Base-by-base conservation (phyloP, 345 rosid species). In the Streptanthus diversifolius region DNA sequence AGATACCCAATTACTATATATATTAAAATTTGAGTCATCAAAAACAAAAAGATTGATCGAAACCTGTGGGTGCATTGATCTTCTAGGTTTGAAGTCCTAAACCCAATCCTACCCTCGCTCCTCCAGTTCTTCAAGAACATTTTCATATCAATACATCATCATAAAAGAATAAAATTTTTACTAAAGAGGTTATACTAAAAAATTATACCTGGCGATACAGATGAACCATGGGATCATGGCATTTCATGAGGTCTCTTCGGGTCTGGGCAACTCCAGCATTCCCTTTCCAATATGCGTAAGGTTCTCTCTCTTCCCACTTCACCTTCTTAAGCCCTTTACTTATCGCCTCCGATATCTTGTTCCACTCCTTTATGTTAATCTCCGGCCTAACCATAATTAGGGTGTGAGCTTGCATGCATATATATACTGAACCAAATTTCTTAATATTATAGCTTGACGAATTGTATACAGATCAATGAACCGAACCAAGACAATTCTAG, bases 211-310 rank as follows among this genome's bases (percentile, higher is more conserved):
- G 85, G 21, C 11, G 2, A 60, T 73, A 78, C 2, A 79, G 65
- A 18, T 41, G 83, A 64, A 82, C 40, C 45, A 74, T 79, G 77
- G 83, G 85, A 11, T 88, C 76, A 45, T 56, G 32, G 72, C 92
- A 89, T 47, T 41, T 74, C 81, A 85, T 58, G 25, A 87, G 89
- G 37, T 85, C 81, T 43, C 1, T 30, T 69, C 90, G 80, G 3
- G 49, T 39, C 8, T 5, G n/a, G 24, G 82, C 73, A n/a, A 83
- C 85, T 14, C 8, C 1, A 8, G 87, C 73, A 58, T 85, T 83
- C 10, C 88, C 91, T 71, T 76, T 87, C 93, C 93, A 88, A 21
- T 78, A 84, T 17, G 93, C 93, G 10, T 80, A 81, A 30, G 89
- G 87, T 41, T 44, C 40, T 65, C 90, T 71, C 9, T 88, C 84